Conservation (phyloP, 2,329 filamentous ascomycete genomes). For the Ceratocystis colombiana region DNA sequence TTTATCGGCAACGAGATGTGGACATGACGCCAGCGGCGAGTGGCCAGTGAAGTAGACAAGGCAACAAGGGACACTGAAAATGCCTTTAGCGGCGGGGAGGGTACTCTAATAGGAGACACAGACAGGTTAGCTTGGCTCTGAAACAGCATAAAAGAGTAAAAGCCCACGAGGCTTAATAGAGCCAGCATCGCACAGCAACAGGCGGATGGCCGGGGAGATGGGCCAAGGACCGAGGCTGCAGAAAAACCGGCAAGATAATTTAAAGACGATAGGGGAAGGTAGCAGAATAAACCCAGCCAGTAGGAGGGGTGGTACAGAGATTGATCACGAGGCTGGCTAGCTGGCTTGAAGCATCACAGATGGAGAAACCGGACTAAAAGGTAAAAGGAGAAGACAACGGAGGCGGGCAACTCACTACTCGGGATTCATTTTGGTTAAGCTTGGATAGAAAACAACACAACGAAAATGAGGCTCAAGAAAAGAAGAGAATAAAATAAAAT, state of each 20-base stretch:
- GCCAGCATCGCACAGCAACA: no score
- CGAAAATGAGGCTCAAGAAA: slow-evolving; percentile 15
- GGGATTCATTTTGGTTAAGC: slow-evolving; percentile 65
- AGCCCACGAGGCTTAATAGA: neutral
- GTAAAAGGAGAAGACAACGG: neutral
- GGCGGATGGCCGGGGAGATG: slow-evolving; percentile 18
- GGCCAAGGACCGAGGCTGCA: neutral
- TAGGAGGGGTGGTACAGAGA: neutral
- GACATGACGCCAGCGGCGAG: neutral
- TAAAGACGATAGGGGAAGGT: no score
- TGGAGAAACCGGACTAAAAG: neutral
- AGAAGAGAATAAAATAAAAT: neutral
- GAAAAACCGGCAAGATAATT: neutral
- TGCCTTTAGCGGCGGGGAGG: neutral
- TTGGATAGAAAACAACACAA: slow-evolving; percentile 4
- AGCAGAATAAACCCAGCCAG: neutral
- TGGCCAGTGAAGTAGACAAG: neutral
- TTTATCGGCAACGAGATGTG: no score
- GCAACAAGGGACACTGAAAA: neutral
- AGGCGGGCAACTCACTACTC: slow-evolving; percentile 61
- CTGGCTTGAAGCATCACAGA: neutral
- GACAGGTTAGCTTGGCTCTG: neutral
- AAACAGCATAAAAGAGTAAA: neutral
- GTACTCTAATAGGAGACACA: neutral
- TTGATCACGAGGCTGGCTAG: neutral